These are phyloP conservation scores for Blastobotrys illinoisensis DNA, from an alignment of 1,139 yeast genomes.

Conservation along the genomic window DNA sequence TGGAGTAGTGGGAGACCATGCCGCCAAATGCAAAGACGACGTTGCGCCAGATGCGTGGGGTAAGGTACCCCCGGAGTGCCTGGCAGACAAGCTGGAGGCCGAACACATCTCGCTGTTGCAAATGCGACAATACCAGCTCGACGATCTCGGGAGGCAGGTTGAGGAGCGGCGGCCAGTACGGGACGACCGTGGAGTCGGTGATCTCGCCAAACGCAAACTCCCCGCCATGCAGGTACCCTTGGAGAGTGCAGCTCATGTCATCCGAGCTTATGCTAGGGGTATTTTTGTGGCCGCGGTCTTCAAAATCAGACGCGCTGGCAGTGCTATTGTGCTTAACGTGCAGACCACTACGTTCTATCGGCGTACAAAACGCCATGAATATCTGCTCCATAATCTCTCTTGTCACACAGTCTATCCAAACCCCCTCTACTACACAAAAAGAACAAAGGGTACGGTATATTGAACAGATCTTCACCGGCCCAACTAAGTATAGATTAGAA, in stretches of 20 bases:
- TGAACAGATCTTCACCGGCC: not conserved
- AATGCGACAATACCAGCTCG: not conserved
- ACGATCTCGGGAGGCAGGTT: conserved; percentile 2
- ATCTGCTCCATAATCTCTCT: not conserved
- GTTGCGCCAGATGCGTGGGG: conserved; percentile 3
- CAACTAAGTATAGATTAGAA: too few species aligned
- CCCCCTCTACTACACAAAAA: not conserved
- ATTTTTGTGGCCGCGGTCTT: not conserved
- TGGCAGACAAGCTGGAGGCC: conserved; percentile 1
- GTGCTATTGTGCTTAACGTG: not conserved
- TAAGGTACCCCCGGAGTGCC: conserved; percentile 3
- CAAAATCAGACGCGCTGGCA: not conserved
- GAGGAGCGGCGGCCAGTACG: not conserved
- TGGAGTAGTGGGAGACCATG: not conserved
- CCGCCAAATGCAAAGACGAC: not conserved
- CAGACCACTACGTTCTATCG: not conserved
- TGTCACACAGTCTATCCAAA: not conserved
- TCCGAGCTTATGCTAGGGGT: not conserved
- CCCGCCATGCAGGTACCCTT: not conserved
- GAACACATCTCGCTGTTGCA: not conserved
- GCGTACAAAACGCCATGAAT: not conserved
- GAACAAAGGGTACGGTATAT: not conserved
- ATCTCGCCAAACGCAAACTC: not conserved
- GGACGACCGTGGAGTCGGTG: not conserved
- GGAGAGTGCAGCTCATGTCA: not conserved